A percentile compares a stretch with the other conserved stretches of the same genome.
Evolutionary conservation across 208 protist genomes (phyloP).

Genomic region (Balamuthia mandrillaris): DNA sequence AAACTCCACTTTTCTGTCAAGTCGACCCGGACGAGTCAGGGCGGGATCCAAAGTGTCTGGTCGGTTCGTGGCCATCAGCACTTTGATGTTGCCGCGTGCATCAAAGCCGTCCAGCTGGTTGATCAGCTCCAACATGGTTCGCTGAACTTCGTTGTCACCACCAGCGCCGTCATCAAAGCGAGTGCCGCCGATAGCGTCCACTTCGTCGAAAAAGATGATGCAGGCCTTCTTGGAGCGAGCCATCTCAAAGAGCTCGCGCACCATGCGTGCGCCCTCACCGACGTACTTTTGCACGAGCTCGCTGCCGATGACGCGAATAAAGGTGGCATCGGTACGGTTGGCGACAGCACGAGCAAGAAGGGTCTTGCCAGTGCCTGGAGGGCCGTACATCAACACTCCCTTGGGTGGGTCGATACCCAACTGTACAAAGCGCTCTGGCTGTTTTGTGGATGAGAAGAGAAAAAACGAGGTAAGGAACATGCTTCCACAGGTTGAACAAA

Average conservation of each 20-base stretch:
- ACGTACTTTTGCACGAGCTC: constrained; percentile 99
- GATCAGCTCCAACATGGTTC: constrained; percentile 99
- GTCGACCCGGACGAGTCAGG: constrained; percentile 96
- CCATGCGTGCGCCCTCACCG: constrained; percentile 98
- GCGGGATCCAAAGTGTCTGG: constrained; percentile 99
- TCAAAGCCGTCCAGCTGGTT: constrained; percentile 99
- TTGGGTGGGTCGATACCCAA: constrained; percentile 99
- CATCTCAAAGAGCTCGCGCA: constrained; percentile 99
- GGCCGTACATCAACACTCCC: constrained; percentile 98
- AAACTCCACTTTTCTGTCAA: constrained; percentile 99
- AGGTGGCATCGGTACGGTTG: constrained; percentile 98
- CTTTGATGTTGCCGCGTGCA: constrained; percentile 98
- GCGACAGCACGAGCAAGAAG: constrained; percentile 98
- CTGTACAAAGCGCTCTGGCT: constrained; percentile 96
- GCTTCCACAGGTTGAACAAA: neutral
- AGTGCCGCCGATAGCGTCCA: constrained; percentile 97
- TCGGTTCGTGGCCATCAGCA: constrained; percentile 99
- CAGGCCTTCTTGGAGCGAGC: constrained; percentile 97
- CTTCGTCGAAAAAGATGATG: constrained; percentile 99
- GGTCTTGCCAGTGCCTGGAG: constrained; percentile 99
- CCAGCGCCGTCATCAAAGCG: constrained; percentile 79
- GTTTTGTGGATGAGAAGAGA: neutral
- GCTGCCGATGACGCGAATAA: constrained; percentile 99
- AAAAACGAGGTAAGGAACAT: neutral
- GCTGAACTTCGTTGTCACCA: constrained; percentile 99